Base-by-base conservation (phyloP, 192 early-diverging fungal species). In the Powellomyces hirtus region DNA sequence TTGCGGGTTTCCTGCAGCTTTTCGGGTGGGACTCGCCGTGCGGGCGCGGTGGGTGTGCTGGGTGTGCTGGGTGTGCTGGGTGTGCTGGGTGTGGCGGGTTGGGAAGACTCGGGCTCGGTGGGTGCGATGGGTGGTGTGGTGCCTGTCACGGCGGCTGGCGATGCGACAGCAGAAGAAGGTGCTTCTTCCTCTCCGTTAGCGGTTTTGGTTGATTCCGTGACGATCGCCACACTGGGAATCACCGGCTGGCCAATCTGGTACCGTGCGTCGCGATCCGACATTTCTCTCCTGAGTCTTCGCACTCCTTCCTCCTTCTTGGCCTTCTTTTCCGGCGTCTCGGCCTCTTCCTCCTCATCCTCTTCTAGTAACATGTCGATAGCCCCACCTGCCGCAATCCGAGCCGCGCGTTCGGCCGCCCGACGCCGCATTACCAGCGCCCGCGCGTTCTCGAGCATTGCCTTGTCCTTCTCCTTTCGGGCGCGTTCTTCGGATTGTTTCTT, bases 391-490 rank as follows among this genome's bases (percentile, higher is more conserved):
- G 36, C 35, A 20, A 1, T 29, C 16, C 36, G 59, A 8, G 59
- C 59, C 22, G 46, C 40, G 18, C 75, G 40, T 59, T 76, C 49
- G 20, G 31, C 52, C 5, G 62, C 64, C 29, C 50, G 38, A 34
- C 64, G 62, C 52, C 70, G 63, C 31, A 59, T 63, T 24, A 70
- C 35, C 30, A 71, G 55, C 14, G 42, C 59, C 30, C 64, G 59
- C 38, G 57, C 63, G 14, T 71, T 74, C 34, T 27, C 68, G 8
- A 71, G 30, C 42, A 73, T 60, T 14, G 34, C 59, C 56, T 72
- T 61, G 20, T 74, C 77, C 35, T 46, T 49, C n/a, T 74, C 53
- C 38, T 56, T 27, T 4, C 66, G 59, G 26, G 38, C 29, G 20
- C 51, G 49, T 14, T 63, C 52, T 38, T 57, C 50, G 33, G 35